These are phyloP conservation scores for Diaporthe sp. DNA, from an alignment of 2,329 filamentous ascomycete genomes.

Conservation along the genomic window DNA sequence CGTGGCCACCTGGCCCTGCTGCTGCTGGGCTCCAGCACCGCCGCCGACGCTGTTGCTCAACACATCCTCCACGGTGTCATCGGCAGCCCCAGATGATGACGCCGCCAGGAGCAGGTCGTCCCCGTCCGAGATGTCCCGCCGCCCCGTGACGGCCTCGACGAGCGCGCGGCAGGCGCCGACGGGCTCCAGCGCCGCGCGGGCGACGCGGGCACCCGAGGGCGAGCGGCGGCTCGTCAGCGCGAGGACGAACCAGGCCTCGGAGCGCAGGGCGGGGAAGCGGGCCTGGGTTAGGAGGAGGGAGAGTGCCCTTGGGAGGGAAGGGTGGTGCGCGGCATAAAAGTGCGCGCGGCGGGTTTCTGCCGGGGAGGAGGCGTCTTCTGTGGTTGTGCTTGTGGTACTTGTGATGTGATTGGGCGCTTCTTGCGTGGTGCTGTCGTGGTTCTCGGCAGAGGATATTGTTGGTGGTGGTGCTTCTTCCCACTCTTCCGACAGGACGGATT, in stretches of 20 bases:
- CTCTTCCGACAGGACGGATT: conserved; percentile 50
- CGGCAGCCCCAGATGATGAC: background rate
- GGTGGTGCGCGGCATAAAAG: conserved; percentile 62
- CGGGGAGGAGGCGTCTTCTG: background rate
- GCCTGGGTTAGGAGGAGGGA: conserved; percentile 67
- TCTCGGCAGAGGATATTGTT: conserved; percentile 40
- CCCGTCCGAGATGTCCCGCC: conserved; percentile 47
- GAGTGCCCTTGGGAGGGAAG: conserved; percentile 57
- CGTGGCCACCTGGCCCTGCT: conserved; percentile 42
- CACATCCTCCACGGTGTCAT: conserved; percentile 31
- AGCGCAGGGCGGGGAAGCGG: conserved; percentile 71
- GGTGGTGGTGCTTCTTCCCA: conserved; percentile 49
- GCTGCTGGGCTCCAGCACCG: conserved; percentile 12
- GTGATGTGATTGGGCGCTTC: conserved; percentile 31
- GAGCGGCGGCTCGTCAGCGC: conserved; percentile 69
- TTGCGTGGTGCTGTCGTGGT: background rate
- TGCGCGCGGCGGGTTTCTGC: conserved; percentile 43
- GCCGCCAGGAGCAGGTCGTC: conserved; percentile 40
- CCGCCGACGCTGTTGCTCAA: conserved; percentile 7
- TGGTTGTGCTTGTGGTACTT: background rate
- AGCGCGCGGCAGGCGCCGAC: conserved; percentile 60
- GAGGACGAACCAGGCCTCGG: conserved; percentile 73
- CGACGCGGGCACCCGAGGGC: conserved; percentile 61
- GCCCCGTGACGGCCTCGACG: conserved; percentile 63
- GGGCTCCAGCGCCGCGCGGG: conserved; percentile 58